Base-by-base conservation (phyloP, 192 early-diverging fungal genomes). In the Coemansia sp. region DNA sequence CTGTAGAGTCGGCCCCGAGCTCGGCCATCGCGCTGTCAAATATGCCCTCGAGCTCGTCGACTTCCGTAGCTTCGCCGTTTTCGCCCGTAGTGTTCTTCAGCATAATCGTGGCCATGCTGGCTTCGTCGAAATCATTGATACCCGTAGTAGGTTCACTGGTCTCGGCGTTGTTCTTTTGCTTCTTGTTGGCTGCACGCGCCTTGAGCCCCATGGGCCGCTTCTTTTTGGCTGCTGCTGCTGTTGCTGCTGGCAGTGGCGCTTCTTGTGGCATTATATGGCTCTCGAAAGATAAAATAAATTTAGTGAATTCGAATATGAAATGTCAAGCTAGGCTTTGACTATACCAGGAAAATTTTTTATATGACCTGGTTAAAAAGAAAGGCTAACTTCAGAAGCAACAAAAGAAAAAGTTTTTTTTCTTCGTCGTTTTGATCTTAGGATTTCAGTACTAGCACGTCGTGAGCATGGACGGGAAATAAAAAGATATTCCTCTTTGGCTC, bases 201-300 rank as follows among this genome's bases (percentile, higher is more conserved):
- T 85, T 85, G 36, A 85, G 72, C 9, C 84, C 84, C 63, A 81
- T 62, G 38, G 84, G 84, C 41, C 84, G 73, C 65, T 76, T 81
- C 64, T 81, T 75, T 33, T 71, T 71, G 20, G 48, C 12, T 15
- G 69, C 16, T 41, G 39, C 12, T 41, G 39, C 12, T 12, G 30
- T 3, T 30, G 30, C 30, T 30, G 30, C 30, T 30, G 30, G 3
- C 39, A 4, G 39, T 30, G 30, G 30, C 30, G 39, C 2, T 46
- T 46, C 44, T 46, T 46, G 44, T 18, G 44, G 44, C 44, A 18
- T 18, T 6, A 46, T 46, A 14, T 41, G 7, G 7, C 12, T 41
- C 39, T 41, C 39, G 30, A 30, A 30, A 30, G 1, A 30, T 30
- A 30, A 30, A 30, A 2, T 30, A 30, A 4, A 4, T 41, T 41